These are phyloP conservation scores for Kodamaea hsintzibuensis DNA, from an alignment of 805 yeast genomes.

Conservation along the genomic window DNA sequence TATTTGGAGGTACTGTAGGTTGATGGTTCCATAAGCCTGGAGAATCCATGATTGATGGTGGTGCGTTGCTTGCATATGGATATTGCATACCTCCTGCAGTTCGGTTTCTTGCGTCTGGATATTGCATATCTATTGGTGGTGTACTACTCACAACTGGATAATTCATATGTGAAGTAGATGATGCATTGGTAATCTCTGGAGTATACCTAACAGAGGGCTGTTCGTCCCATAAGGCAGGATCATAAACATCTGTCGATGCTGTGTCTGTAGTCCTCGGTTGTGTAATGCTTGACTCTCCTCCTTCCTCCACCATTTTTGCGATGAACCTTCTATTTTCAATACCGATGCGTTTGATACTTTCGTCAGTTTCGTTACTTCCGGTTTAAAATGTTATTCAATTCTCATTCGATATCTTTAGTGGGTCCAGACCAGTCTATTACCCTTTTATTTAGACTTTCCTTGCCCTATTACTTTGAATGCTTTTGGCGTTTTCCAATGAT, in stretches of 20 bases:
- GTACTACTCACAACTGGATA: too few species aligned
- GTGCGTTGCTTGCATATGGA: not conserved
- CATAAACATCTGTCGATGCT: too few species aligned
- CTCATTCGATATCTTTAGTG: not conserved
- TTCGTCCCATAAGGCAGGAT: too few species aligned
- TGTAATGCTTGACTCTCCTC: not conserved
- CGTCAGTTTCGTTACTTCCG: not conserved
- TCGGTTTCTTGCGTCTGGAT: too few species aligned
- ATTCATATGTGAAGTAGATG: too few species aligned
- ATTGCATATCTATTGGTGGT: too few species aligned
- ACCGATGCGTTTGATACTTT: not conserved
- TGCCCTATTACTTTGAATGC: not conserved
- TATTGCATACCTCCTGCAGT: not conserved
- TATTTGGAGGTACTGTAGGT: not conserved
- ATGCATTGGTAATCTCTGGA: too few species aligned
- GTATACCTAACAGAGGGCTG: too few species aligned
- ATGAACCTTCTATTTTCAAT: not conserved
- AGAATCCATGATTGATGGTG: not conserved
- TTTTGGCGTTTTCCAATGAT: not conserved
- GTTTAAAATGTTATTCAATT: not conserved
- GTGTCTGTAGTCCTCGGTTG: not conserved
- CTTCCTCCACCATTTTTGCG: not conserved
- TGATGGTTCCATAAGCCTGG: not conserved
- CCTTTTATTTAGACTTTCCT: not conserved
- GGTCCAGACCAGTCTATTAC: not conserved